Evolutionary conservation across 345 rosid species (phyloP).

Genomic region (Murraya paniculata): DNA sequence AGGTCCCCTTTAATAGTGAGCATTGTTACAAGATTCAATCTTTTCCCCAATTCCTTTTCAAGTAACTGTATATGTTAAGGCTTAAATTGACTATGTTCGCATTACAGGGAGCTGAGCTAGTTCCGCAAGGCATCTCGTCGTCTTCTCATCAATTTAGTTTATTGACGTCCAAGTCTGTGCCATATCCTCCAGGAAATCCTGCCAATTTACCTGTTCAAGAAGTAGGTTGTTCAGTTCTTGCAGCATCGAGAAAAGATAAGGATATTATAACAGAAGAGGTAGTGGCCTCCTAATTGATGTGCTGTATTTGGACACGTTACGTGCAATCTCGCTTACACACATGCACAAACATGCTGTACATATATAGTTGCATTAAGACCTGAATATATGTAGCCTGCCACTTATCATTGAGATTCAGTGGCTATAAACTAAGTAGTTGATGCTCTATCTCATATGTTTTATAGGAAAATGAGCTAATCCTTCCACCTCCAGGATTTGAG

Average conservation of each 20-base stretch:
- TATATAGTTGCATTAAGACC: neutral
- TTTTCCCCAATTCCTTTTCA: neutral
- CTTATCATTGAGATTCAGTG: neutral
- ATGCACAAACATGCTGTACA: neutral
- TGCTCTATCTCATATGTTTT: neutral
- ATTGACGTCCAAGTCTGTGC: neutral
- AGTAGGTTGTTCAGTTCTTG: neutral
- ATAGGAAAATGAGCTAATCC: neutral
- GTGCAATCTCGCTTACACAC: neutral
- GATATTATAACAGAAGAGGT: constrained; percentile 4
- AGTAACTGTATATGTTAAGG: neutral
- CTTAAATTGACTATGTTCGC: neutral
- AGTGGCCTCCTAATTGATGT: neutral
- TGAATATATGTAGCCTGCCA: neutral
- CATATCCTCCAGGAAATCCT: neutral
- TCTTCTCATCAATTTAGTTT: neutral
- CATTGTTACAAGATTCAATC: neutral
- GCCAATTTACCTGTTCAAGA: neutral
- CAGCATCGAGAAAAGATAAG: neutral
- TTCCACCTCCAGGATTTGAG: neutral
- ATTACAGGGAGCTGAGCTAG: constrained; percentile 8
- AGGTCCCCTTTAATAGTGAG: constrained; percentile 9
- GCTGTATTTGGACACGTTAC: neutral
- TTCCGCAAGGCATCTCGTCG: neutral
- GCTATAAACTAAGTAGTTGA: neutral